Percentiles rank a stretch among this genome's conserved stretches.
These are phyloP conservation scores for Alternaria triticimaculans DNA, from an alignment of 2,329 filamentous ascomycete species.

Conservation along the genomic window DNA sequence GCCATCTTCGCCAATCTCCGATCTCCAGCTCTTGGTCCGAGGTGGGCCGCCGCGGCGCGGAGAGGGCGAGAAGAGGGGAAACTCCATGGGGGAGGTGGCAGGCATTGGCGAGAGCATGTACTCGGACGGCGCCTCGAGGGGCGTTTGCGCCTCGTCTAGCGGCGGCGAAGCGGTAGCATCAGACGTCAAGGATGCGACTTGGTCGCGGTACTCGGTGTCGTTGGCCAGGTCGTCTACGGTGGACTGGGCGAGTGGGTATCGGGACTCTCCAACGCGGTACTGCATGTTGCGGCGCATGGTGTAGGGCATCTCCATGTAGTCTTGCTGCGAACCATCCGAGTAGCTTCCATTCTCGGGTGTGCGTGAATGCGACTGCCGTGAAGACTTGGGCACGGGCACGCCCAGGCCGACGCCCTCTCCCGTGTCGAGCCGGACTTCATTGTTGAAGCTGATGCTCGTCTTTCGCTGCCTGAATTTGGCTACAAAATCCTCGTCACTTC, in stretches of 20 bases:
- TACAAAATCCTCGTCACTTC: slow-evolving; percentile 36
- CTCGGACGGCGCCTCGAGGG: slow-evolving; percentile 42
- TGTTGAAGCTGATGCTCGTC: slow-evolving; percentile 51
- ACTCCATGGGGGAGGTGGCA: slow-evolving; percentile 46
- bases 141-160: slow-evolving; percentile 49
- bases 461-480: slow-evolving; percentile 41
- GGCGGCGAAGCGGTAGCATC: slow-evolving; percentile 50
- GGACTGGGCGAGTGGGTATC: slow-evolving; percentile 46
- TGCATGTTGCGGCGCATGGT: slow-evolving; percentile 29
- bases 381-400: slow-evolving; percentile 46
- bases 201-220: slow-evolving; percentile 38
- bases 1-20: slow-evolving; percentile 41
- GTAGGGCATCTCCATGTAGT: slow-evolving; percentile 42
- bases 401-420: slow-evolving; percentile 48
- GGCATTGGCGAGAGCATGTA: slow-evolving; percentile 45
- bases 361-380: slow-evolving; percentile 23
- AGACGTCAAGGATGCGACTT: slow-evolving; percentile 53
- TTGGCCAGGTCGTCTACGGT: slow-evolving; percentile 43
- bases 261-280: slow-evolving; percentile 31
- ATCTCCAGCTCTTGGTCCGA: slow-evolving; percentile 42
- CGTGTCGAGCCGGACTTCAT: slow-evolving; percentile 50
- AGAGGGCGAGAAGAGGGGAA: slow-evolving; percentile 37
- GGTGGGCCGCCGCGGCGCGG: slow-evolving; percentile 34
- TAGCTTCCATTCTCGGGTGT: slow-evolving; percentile 36
- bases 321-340: slow-evolving; percentile 38